Evolutionary conservation across 129 eudicot species (phyloP).

Genomic region (Lactuca sativa): DNA sequence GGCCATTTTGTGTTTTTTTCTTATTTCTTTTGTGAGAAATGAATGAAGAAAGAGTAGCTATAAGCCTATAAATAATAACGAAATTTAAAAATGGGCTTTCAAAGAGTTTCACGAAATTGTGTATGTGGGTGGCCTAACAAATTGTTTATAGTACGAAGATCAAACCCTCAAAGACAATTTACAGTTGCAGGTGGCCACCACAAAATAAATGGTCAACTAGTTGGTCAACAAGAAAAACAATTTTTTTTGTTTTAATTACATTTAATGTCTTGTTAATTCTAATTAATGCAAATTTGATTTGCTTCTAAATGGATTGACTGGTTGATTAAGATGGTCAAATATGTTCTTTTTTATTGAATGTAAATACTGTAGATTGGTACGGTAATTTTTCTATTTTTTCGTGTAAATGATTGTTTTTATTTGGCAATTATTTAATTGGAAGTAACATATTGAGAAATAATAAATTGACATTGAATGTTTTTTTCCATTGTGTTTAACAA

Average conservation of each 20-base stretch:
- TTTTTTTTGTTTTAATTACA: slow-evolving; percentile 2
- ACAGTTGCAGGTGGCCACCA: slow-evolving; percentile 17
- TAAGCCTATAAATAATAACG: not conserved
- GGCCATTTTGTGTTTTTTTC: slow-evolving; percentile 12
- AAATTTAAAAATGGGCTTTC: not conserved
- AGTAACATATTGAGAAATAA: not conserved
- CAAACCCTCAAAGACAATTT: not conserved
- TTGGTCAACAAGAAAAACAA: slow-evolving; percentile 7
- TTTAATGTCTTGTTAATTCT: not conserved
- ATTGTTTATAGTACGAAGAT: not conserved
- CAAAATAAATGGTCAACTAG: slow-evolving; percentile 1
- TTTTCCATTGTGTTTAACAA: not conserved
- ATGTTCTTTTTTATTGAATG: not conserved
- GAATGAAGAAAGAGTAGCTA: not conserved
- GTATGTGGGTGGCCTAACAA: slow-evolving; percentile 20
- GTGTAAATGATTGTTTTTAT: not conserved
- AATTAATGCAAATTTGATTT: not conserved
- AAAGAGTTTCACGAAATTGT: slow-evolving; percentile 11
- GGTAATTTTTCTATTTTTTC: not conserved
- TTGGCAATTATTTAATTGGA: slow-evolving; percentile 1
- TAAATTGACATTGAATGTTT: too few relatives aligned
- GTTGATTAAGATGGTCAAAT: slow-evolving; percentile 1
- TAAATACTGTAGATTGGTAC: not conserved
- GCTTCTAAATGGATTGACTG: not conserved
- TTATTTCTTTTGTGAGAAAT: too few relatives aligned